Conservation (phyloP, 345 rosid genomes). For the Gynandropsis gynandra region DNA sequence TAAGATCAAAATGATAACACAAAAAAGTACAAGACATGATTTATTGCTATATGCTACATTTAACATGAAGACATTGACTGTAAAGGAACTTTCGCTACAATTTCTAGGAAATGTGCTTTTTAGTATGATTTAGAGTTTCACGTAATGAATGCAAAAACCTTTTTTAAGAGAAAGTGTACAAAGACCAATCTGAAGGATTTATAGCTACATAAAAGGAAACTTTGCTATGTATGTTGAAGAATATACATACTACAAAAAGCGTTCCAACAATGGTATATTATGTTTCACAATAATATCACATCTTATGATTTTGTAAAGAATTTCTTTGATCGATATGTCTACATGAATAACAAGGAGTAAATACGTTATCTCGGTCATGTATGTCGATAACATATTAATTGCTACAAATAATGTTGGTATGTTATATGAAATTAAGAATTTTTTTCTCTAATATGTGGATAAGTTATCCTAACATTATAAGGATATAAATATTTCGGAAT, state of each 20-base stretch:
- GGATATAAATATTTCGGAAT: conserved; percentile 6
- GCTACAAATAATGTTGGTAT: background rate
- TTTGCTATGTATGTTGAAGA: conserved; percentile 1
- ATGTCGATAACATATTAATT: conserved; percentile 14
- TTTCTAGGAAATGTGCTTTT: background rate
- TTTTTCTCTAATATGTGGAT: conserved; percentile 3
- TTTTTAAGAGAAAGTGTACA: background rate
- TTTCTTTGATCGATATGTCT: too few relatives aligned
- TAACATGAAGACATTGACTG: background rate
- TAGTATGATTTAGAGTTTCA: background rate
- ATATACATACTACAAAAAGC: conserved; percentile 3
- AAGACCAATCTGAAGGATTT: too few relatives aligned
- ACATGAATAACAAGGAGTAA: background rate
- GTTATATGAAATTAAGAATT: background rate
- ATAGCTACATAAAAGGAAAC: background rate
- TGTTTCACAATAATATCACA: conserved; percentile 3
- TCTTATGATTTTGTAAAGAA: conserved; percentile 1
- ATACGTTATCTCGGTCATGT: background rate
- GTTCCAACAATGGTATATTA: background rate
- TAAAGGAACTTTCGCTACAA: background rate
- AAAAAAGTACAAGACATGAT: background rate
- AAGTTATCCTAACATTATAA: background rate
- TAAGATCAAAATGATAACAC: background rate
- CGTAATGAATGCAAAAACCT: background rate
- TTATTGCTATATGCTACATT: background rate